Evolutionary conservation across 2,329 filamentous ascomycete species (phyloP).

Genomic region (Pseudocercospora pini-densiflorae): DNA sequence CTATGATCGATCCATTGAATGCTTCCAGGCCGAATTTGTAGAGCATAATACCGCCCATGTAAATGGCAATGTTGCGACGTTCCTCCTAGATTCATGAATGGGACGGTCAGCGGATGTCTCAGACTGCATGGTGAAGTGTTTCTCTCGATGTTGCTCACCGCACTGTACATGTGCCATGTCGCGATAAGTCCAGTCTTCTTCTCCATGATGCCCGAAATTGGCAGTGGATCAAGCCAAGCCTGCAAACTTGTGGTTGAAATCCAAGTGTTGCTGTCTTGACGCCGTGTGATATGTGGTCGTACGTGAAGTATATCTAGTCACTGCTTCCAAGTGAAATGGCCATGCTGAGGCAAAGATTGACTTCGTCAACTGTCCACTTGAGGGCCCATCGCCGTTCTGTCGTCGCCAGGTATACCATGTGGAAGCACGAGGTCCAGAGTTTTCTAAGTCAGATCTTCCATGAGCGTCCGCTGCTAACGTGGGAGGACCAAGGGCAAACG

Average conservation of each 20-base stretch:
- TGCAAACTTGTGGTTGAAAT: too few relatives aligned
- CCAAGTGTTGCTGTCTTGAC: too few relatives aligned
- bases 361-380: not conserved
- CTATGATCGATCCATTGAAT: slow-evolving; percentile 19
- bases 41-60: slow-evolving; percentile 16
- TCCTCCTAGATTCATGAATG: not conserved
- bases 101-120: too few relatives aligned
- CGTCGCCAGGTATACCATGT: not conserved
- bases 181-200: slow-evolving; percentile 9
- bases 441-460: not conserved
- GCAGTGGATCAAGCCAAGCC: not conserved
- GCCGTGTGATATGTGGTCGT: too few relatives aligned
- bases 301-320: not conserved
- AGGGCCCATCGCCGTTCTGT: not conserved
- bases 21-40: slow-evolving; percentile 20
- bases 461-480: not conserved
- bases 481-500: not conserved
- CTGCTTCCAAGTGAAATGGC: not conserved
- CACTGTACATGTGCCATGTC: slow-evolving; percentile 15
- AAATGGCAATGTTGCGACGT: slow-evolving; percentile 14
- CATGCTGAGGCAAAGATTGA: not conserved
- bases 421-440: not conserved
- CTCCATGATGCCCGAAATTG: not conserved
- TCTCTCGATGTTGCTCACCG: not conserved
- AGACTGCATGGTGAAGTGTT: too few relatives aligned